Base-by-base conservation (phyloP, 306 rosid genomes). In the Pyrus betulifolia region DNA sequence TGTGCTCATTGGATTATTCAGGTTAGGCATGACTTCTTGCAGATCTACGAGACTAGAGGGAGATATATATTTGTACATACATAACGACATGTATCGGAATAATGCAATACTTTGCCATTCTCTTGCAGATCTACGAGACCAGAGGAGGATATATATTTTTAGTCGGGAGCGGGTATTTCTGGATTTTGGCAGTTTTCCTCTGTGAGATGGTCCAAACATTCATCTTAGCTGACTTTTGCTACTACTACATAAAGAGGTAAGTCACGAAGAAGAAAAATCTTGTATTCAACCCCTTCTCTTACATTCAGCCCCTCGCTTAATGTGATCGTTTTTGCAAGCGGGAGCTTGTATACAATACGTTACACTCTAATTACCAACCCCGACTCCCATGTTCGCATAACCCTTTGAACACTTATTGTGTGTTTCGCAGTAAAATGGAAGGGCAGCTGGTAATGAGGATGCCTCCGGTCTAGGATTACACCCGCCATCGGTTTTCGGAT, bases 181-280 rank as follows among this genome's bases (percentile, higher is more conserved):
- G 97, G 98, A 65, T 85, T 73, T 8, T 78, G 28, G 71, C 87
- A 3, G 91, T 87, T 55, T 86, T 90, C 64, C 1, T 90, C 0
- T 22, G 91, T 1, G 97, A 91, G 71, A 65, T 91, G 72, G 80
- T 94, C 67, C 97, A 90, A 64, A 87, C 97, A 0, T 90, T 87
- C 80, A 90, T 94, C 81, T 80, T 94, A 77, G 87, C 93, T 1
- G 98, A 94, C 78, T 94, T 94, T 58, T 91, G 97, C 51, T 94
- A 87, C 86, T 94, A 88, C 79, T 94, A 94, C 75, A 70, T 85
- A 4, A 87, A 90, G 81, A 87, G 97, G 97, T 91, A 76, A 5
- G 23, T 4, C 11, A 8, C 27, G 66, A 14, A 30, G 8, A 64
- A 64, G 11, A 61, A 13, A 9, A 9, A 9, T 38, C 28, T 15